Evolutionary conservation across 495 filamentous ascomycete genomes (phyloP), one percentile per base, ranked within the genome.

Genomic region (Penicillium dipodomyicola): DNA sequence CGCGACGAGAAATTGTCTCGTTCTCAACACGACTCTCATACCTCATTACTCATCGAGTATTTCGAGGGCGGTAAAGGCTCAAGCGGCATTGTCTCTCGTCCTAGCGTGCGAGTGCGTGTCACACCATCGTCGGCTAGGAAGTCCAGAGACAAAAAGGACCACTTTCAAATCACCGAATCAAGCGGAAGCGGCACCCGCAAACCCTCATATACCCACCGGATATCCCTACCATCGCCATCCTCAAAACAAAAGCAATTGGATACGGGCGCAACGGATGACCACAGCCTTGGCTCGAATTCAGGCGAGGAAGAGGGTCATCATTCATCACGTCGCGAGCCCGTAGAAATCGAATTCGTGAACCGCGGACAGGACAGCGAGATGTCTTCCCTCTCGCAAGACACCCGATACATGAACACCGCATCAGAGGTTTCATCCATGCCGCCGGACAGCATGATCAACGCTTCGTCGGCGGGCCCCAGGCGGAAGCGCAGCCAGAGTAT

Each of bases 41-140:
- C 94, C 40, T 96, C 91, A 48, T 82, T 99, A 49, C 78, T 99
- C 67, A 99, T 99, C 67, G 94, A 99, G 73, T 97, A 97, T 72
- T 99, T 97, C 67, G 92, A 96, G 73, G 91, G 85, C 62, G 87
- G 89, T 49, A 96, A 94, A 71, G 76, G 77, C 52, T 66, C 74
- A 32, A 79, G 83, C 67, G 76, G 48, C 61, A 77, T 77, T 52
- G 80, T 73, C 76, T 87, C 80, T 75, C 73, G 91, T 57, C 95
- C 94, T 2, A 97, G 92, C 74, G 94, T 99, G 42, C 85, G 94
- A 62, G 94, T 99, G 52, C 91, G 93, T 64, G 84, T 99, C 48
- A 96, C 92, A 33, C 94, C 95, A 30, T 94, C 88, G 49, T 79
- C 78, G 37, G 71, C 72, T 51, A 79, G 79, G 60, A 84, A 79